Conservation (phyloP, 2,329 filamentous ascomycete species). For the Stachybotrys chartarum region DNA sequence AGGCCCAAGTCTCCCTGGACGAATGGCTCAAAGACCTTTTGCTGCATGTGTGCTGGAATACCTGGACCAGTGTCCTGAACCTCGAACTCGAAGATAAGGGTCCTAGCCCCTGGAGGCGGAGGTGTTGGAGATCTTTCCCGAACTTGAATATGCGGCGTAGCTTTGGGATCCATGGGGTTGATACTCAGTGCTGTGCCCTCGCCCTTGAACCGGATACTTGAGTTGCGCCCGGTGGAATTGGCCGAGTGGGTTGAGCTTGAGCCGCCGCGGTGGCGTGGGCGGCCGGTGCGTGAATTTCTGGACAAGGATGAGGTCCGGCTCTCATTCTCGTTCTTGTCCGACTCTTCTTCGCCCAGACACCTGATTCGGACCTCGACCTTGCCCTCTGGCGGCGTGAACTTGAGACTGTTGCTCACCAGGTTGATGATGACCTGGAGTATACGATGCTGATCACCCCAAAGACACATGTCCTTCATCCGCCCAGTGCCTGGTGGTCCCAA, state of each 20-base stretch:
- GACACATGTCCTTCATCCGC: constrained; percentile 72
- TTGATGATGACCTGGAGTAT: constrained; percentile 94
- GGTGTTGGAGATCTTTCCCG: constrained; percentile 52
- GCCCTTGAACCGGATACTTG: constrained; percentile 15
- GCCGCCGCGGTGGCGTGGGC: constrained; percentile 37
- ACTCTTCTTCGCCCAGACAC: constrained; percentile 57
- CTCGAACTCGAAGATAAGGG: constrained; percentile 78
- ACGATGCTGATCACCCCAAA: constrained; percentile 89
- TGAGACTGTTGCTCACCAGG: constrained; percentile 83
- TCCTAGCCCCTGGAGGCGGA: constrained; percentile 54
- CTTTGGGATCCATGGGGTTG: constrained; percentile 54
- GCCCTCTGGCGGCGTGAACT: constrained; percentile 77
- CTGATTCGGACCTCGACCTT: constrained; percentile 70
- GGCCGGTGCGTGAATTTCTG: constrained; percentile 33
- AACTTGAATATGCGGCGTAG: constrained; percentile 36
- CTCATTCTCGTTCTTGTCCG: constrained; percentile 27
- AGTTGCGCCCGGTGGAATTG: constrained; percentile 31
- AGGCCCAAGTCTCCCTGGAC: constrained; percentile 86
- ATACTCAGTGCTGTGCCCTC: constrained; percentile 51
- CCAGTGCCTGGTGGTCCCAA: constrained; percentile 59
- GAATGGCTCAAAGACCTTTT: constrained; percentile 88
- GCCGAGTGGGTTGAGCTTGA: constrained; percentile 44
- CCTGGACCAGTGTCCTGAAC: constrained; percentile 85
- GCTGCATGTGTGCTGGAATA: constrained; percentile 69
- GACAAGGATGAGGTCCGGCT: constrained; percentile 48